phyloP scores from a whole-genome alignment of 2,329 filamentous ascomycete genomes.

The Aaosphaeria arxii region DNA sequence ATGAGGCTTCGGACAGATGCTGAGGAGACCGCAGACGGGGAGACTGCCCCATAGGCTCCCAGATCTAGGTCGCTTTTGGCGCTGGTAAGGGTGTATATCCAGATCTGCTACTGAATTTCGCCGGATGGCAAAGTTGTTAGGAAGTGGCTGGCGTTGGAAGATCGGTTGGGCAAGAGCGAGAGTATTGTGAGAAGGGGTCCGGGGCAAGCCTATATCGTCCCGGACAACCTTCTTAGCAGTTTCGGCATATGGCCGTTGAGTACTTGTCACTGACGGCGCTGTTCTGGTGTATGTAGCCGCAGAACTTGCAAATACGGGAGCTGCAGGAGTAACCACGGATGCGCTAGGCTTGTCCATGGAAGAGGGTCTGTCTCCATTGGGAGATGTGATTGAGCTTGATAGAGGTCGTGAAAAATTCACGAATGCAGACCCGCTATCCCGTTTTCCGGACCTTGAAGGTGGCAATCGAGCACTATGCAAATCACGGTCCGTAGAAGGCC shows the following conservation, averaged over 20 bases:
- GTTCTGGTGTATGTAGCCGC: not conserved
- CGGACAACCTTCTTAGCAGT: not conserved
- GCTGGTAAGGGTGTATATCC: not conserved
- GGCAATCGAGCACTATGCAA: not conserved
- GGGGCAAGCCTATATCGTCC: not conserved
- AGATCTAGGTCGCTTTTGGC: not conserved
- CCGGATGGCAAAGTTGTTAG: not conserved
- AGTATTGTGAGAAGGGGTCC: not conserved
- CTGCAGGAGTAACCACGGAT: not conserved
- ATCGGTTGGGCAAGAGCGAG: not conserved
- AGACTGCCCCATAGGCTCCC: not conserved
- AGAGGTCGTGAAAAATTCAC: conserved; percentile 2
- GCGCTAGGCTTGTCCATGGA: not conserved
- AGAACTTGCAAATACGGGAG: not conserved
- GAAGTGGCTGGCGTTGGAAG: not conserved
- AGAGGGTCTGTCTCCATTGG: not conserved
- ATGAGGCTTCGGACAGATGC: not conserved
- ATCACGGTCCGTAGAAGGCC: not conserved
- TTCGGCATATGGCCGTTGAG: not conserved
- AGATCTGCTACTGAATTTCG: not conserved
- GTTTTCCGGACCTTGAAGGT: not conserved
- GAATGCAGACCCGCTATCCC: not conserved
- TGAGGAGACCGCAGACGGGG: not conserved
- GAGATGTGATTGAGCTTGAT: not conserved
- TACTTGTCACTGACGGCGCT: not conserved